A percentile compares a stretch with the other conserved stretches of the same genome.
These are phyloP conservation scores for Trichoderma reesei DNA, from an alignment of 495 filamentous ascomycete species.

Conservation along the genomic window DNA sequence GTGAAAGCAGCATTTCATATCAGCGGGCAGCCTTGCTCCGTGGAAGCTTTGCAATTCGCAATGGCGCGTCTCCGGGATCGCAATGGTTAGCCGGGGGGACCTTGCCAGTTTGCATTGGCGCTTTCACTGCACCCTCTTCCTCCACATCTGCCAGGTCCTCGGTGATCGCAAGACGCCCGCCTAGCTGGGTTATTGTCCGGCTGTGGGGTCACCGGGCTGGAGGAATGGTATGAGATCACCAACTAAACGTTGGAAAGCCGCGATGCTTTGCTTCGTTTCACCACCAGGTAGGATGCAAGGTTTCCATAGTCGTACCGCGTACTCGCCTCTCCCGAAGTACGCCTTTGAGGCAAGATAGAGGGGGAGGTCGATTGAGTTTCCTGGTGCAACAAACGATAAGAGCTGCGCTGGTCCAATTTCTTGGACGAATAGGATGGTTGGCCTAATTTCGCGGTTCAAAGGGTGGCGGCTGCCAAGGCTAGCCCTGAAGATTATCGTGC, in stretches of 20 bases:
- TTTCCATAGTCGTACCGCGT: not conserved
- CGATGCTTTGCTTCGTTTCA: too few relatives aligned
- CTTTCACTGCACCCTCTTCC: not conserved
- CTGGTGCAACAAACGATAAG: not conserved
- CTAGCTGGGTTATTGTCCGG: not conserved
- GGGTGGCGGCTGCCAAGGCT: not conserved
- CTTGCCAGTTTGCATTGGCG: not conserved
- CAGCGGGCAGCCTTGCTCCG: not conserved
- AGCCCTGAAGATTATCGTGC: not conserved
- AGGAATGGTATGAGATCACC: not conserved
- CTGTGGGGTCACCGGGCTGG: not conserved
- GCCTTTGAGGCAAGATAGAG: not conserved
- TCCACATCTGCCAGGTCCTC: not conserved
- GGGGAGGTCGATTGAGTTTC: too few relatives aligned
- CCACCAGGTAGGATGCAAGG: not conserved
- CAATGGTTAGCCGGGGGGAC: not conserved
- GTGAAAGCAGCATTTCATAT: too few relatives aligned
- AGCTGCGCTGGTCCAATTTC: not conserved
- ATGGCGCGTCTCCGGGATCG: conserved; percentile 1
- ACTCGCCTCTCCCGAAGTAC: not conserved
- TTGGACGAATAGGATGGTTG: not conserved
- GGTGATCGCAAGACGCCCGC: conserved; percentile 4
- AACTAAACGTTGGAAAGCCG: not conserved
- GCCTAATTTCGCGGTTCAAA: not conserved
- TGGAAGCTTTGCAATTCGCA: not conserved